Evolutionary conservation across 1,139 yeast species (phyloP).

Genomic region (Magnusiomyces tetraspermus): DNA sequence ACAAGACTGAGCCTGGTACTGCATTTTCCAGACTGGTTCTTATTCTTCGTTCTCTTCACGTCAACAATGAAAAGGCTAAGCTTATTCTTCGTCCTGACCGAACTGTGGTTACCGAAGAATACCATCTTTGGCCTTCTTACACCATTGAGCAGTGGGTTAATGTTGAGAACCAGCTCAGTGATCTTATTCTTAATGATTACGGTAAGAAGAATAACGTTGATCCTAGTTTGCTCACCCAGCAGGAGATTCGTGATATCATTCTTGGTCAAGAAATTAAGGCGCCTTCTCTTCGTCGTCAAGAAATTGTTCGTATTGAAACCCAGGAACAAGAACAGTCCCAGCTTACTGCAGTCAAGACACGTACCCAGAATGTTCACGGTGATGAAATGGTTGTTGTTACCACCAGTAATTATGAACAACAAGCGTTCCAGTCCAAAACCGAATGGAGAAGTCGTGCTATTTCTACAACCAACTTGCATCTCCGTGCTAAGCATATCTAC

Average conservation of each 20-base stretch:
- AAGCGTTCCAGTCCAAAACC: constrained; percentile 68
- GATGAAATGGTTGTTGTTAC: constrained; percentile 93
- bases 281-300: constrained; percentile 75
- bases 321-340: constrained; percentile 39
- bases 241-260: constrained; percentile 87
- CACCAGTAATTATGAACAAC: constrained; percentile 81
- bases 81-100: constrained; percentile 69
- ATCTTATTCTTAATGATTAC: constrained; percentile 75
- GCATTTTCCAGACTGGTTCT: constrained; percentile 85
- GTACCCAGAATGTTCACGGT: constrained; percentile 87
- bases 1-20: constrained; percentile 66
- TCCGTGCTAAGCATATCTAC: constrained; percentile 68
- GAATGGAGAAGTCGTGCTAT: constrained; percentile 92
- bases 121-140: constrained; percentile 91
- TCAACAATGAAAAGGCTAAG: constrained; percentile 69
- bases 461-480: constrained; percentile 60
- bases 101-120: constrained; percentile 56
- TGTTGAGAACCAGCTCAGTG: constrained; percentile 80
- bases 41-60: constrained; percentile 67
- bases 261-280: constrained; percentile 91
- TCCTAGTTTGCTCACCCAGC: constrained; percentile 79
- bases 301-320: constrained; percentile 68
- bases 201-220: constrained; percentile 79
- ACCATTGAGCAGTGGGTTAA: constrained; percentile 85
- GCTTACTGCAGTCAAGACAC: constrained; percentile 71